Conservation (phyloP, 345 rosid genomes). For the Gossypium raimondii region DNA sequence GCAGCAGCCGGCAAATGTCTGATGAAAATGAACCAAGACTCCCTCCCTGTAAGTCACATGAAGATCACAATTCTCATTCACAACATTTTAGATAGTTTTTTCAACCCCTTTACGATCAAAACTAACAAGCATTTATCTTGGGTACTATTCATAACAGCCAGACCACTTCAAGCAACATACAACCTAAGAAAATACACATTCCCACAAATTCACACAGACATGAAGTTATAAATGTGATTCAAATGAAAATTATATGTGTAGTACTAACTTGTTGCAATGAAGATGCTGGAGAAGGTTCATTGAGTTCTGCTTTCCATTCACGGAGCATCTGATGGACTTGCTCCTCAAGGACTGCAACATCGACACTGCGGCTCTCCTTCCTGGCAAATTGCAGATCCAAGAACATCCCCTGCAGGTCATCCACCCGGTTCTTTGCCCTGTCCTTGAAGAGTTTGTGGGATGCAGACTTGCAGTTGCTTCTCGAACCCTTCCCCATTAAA, state of each 20-base stretch:
- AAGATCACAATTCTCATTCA: conserved; percentile 12
- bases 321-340: conserved; percentile 99
- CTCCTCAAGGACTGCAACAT: conserved; percentile 84
- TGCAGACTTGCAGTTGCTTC: conserved; percentile 83
- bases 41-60: conserved; percentile 54
- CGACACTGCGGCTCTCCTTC: conserved; percentile 72
- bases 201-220: background rate
- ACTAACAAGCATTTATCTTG: background rate
- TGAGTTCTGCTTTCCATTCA: conserved; percentile 97
- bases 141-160: background rate
- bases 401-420: conserved; percentile 91
- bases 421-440: conserved; percentile 94
- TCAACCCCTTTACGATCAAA: conserved; percentile 4
- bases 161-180: background rate
- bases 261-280: conserved; percentile 89
- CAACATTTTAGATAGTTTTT: background rate
- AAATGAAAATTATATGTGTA: conserved; percentile 13
- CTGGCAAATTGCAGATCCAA: conserved; percentile 88
- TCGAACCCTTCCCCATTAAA: conserved; percentile 78
- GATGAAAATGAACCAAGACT: conserved; percentile 82
- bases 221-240: background rate
- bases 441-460: conserved; percentile 96
- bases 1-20: conserved; percentile 84
- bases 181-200: too few relatives aligned
- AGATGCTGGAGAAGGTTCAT: conserved; percentile 96